Evolutionary conservation across 257 asterid genomes (phyloP).

Genomic region (Thymus mandschuricus): DNA sequence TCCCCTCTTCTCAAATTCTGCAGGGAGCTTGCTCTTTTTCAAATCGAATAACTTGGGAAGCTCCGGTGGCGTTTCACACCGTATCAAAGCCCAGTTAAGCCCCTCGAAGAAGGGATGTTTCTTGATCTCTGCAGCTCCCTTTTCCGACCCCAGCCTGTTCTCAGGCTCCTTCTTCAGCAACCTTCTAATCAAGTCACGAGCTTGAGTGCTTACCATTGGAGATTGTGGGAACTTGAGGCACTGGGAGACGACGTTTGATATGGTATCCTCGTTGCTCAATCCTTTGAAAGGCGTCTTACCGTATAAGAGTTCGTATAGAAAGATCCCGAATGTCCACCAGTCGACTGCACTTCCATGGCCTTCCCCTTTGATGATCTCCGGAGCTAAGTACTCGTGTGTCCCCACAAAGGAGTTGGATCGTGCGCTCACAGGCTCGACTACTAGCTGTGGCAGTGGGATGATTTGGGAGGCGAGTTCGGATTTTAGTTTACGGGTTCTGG

Average conservation of each 20-base stretch:
- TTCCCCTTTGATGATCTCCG: slow-evolving; percentile 85
- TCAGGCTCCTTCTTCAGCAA: slow-evolving; percentile 73
- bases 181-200: slow-evolving; percentile 66
- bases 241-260: slow-evolving; percentile 66
- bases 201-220: slow-evolving; percentile 59
- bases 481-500: slow-evolving; percentile 61
- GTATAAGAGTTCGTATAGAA: slow-evolving; percentile 73
- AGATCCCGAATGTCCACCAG: slow-evolving; percentile 92
- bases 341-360: slow-evolving; percentile 94
- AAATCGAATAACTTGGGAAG: slow-evolving; percentile 58
- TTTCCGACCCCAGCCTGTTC: slow-evolving; percentile 64
- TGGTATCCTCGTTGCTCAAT: slow-evolving; percentile 62
- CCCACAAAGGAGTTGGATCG: slow-evolving; percentile 93
- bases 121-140: slow-evolving; percentile 84
- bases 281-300: slow-evolving; percentile 87
- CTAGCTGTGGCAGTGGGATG: slow-evolving; percentile 75
- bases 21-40: slow-evolving; percentile 23
- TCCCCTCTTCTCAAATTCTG: slow-evolving; percentile 33
- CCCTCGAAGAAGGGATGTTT: slow-evolving; percentile 81
- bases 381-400: slow-evolving; percentile 90
- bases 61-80: slow-evolving; percentile 79
- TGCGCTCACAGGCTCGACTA: slow-evolving; percentile 77
- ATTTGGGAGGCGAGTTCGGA: slow-evolving; percentile 56
- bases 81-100: slow-evolving; percentile 75
- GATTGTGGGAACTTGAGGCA: slow-evolving; percentile 66